Evolutionary conservation across 352 stramenopile genomes (phyloP).

Genomic region (Globisporangium recalcitrans): DNA sequence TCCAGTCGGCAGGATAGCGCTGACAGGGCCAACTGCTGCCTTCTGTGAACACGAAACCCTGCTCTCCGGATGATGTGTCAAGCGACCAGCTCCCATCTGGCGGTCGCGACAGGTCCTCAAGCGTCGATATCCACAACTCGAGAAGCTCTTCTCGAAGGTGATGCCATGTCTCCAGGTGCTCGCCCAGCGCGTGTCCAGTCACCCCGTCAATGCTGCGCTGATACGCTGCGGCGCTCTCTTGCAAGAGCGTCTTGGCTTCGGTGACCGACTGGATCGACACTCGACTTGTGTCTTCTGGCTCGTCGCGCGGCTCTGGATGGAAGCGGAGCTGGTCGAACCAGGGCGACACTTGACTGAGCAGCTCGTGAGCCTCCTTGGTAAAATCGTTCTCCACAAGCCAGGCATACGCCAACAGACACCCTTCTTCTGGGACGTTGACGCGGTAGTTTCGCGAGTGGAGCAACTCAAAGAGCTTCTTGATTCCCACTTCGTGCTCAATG

Average conservation of each 20-base stretch:
- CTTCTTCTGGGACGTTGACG: slow-evolving; percentile 18
- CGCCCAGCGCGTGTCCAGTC: neutral
- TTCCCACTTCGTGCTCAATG: slow-evolving; percentile 1
- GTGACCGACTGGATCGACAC: neutral
- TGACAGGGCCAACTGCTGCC: slow-evolving; percentile 6
- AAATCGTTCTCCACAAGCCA: slow-evolving; percentile 16
- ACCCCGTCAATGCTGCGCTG: neutral
- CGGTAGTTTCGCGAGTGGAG: slow-evolving; percentile 21
- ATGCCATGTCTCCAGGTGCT: neutral
- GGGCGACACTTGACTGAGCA: slow-evolving; percentile 10
- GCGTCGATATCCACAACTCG: slow-evolving; percentile 15
- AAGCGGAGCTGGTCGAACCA: slow-evolving; percentile 19
- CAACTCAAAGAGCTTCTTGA: slow-evolving; percentile 6
- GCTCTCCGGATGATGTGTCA: neutral
- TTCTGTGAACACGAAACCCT: neutral
- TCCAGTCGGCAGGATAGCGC: neutral
- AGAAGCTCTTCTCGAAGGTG: slow-evolving; percentile 13
- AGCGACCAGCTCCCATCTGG: slow-evolving; percentile 7
- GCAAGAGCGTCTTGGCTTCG: neutral
- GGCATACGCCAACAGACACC: slow-evolving; percentile 17
- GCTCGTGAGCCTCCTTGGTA: slow-evolving; percentile 2
- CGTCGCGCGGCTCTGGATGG: slow-evolving; percentile 3
- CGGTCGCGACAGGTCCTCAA: slow-evolving; percentile 1
- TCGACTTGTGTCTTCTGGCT: slow-evolving; percentile 12
- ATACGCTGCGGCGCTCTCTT: neutral